Evolutionary conservation across 106 monocot genomes (phyloP).

Genomic region (Vanilla planifolia): DNA sequence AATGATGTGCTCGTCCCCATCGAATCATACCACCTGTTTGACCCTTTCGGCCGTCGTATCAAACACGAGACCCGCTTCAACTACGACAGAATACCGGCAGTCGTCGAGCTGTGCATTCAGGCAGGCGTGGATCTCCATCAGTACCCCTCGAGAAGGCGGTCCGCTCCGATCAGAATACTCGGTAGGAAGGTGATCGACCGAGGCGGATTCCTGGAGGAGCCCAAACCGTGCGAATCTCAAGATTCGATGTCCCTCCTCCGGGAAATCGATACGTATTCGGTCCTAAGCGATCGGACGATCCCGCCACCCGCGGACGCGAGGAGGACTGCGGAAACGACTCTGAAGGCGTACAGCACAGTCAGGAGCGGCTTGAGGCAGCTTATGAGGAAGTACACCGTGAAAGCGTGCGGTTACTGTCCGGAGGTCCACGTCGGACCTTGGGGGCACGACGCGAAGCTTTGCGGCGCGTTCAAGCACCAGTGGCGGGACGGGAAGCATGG

Average conservation of each 20-base stretch:
- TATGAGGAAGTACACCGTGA: constrained; percentile 83
- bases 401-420: constrained; percentile 88
- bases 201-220: constrained; percentile 67
- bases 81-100: constrained; percentile 82
- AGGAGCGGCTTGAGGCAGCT: constrained; percentile 55
- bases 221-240: constrained; percentile 31
- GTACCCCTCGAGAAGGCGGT: constrained; percentile 74
- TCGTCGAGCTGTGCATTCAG: constrained; percentile 91
- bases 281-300: constrained; percentile 5
- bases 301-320: constrained; percentile 16
- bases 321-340: constrained; percentile 60
- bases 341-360: constrained; percentile 66
- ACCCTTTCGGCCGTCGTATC: constrained; percentile 75
- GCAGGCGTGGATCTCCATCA: constrained; percentile 78
- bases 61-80: constrained; percentile 74
- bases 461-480: constrained; percentile 95
- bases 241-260: constrained; percentile 46
- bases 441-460: constrained; percentile 92
- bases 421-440: constrained; percentile 95
- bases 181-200: constrained; percentile 77
- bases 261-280: constrained; percentile 72
- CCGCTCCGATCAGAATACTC: constrained; percentile 67
- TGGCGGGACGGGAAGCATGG: constrained; percentile 95
- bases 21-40: constrained; percentile 82
- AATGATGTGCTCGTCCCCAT: constrained; percentile 73